Evolutionary conservation across 805 yeast genomes (phyloP), one percentile per base, ranked within the genome.

Genomic region (Sungouiozyma ichnusensis): DNA sequence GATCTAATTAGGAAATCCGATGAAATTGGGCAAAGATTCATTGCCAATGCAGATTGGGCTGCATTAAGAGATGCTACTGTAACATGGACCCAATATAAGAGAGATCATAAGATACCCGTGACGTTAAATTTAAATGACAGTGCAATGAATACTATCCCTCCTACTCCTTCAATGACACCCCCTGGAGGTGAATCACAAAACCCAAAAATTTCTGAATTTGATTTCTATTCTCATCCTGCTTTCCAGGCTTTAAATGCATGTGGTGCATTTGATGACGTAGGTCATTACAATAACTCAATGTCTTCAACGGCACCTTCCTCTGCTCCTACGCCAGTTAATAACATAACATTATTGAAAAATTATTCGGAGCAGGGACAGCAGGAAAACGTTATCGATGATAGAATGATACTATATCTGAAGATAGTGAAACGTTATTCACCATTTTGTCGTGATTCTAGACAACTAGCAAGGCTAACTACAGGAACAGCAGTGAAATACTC

Each of bases 21-120:
- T 29, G 62, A 61, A 37, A 70, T 68, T 39, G 77, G 77, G 9
- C 75, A 73, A 62, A 64, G 61, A 33, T 81, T 78, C 55, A 78
- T 83, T 50, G 87, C 90, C 5, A 78, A 77, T 57, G 90, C 92
- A 9, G 90, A 82, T 63, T 83, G 90, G 90, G 81, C 85, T 33
- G 82, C 90, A 2, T 61, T 84, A 44, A 76, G 88, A 65, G 87
- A 80, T 58, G 85, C 90, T 16, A 83, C 92, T 4, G 60, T 62
- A 8, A 60, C 65, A 4, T 62, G 64, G 64, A 54, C 64, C 17
- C 64, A 60, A 44, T 45, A 44, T 7, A 45, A 55, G 33, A 37
- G 47, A 17, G 51, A 49, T 27, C 41, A 36, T 33, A 35, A 39
- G 19, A 37, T 39, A 4, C 35, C 43, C 19, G 20, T 44, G 13